phyloP scores from a whole-genome alignment of 2,329 filamentous ascomycete genomes.

The Zasmidium angulare region DNA sequence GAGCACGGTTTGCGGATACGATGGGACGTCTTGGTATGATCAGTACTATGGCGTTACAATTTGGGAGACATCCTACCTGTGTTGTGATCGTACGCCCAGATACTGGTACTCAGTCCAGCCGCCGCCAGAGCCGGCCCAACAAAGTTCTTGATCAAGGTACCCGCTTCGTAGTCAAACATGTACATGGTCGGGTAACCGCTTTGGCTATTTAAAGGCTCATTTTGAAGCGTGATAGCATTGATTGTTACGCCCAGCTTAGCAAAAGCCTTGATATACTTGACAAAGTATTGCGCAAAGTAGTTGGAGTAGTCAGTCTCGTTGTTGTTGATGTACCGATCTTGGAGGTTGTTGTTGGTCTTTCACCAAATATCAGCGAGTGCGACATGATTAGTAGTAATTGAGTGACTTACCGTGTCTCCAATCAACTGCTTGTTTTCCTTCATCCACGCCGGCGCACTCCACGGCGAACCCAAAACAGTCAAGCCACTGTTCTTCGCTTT shows the following conservation, averaged over 20 bases:
- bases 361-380: no score
- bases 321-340: conserved; percentile 15
- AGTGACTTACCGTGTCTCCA: conserved; percentile 6
- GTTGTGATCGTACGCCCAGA: conserved; percentile 26
- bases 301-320: conserved; percentile 17
- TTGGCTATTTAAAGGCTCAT: conserved; percentile 14
- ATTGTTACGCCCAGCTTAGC: conserved; percentile 13
- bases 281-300: conserved; percentile 22
- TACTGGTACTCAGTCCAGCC: conserved; percentile 13
- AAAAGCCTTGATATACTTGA: conserved; percentile 24
- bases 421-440: conserved; percentile 15
- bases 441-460: conserved; percentile 25
- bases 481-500: conserved; percentile 12
- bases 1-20: conserved; percentile 20
- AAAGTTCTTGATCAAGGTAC: conserved; percentile 16
- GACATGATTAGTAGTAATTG: no score
- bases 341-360: conserved; percentile 17
- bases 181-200: conserved; percentile 21
- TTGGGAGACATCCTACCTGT: conserved; percentile 3
- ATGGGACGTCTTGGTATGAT: conserved; percentile 9
- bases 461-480: conserved; percentile 20
- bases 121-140: conserved; percentile 18
- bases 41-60: not conserved
- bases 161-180: conserved; percentile 19
- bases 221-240: conserved; percentile 23